Conservation (phyloP, 352 stramenopile species). For the Saprolegnia diclina region DNA sequence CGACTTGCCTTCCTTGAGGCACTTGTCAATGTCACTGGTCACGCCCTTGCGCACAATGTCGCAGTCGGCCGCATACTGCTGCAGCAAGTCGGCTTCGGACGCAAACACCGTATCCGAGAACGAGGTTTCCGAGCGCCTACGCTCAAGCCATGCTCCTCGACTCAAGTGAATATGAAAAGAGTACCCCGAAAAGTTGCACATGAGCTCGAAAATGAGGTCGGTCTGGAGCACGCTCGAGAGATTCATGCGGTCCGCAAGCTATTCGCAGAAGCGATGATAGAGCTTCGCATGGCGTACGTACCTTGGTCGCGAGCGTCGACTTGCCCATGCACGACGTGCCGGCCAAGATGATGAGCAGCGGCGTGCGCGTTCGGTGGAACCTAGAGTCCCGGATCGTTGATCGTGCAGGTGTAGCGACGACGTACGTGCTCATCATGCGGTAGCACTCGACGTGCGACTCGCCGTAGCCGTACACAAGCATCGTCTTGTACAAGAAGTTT, state of each 20-base stretch:
- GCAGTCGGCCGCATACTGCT: conserved; percentile 73
- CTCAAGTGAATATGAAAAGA: conserved; percentile 11
- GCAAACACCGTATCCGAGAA: conserved; percentile 58
- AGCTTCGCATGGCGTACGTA: conserved; percentile 20
- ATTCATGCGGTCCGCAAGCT: conserved; percentile 82
- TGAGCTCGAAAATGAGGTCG: conserved; percentile 84
- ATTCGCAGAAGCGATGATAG: conserved; percentile 5
- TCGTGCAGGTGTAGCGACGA: not conserved
- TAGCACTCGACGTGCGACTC: conserved; percentile 80
- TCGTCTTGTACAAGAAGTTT: conserved; percentile 87
- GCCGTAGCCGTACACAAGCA: conserved; percentile 84
- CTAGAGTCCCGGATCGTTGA: too few relatives aligned
- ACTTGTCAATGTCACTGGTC: conserved; percentile 84
- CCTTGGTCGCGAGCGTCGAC: conserved; percentile 84
- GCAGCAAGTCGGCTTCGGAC: conserved; percentile 54
- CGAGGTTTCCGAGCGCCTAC: conserved; percentile 52
- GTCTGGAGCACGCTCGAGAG: conserved; percentile 82
- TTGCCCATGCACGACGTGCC: conserved; percentile 80
- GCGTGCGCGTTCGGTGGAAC: conserved; percentile 78
- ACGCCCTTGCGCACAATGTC: conserved; percentile 74
- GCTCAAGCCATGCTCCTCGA: not conserved
- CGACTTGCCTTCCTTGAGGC: conserved; percentile 84
- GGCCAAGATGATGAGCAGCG: conserved; percentile 77
- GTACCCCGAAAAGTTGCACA: conserved; percentile 87
- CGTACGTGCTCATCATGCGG: conserved; percentile 83